Base-by-base conservation (phyloP, 495 filamentous ascomycete species). In the Immersiella caudata region DNA sequence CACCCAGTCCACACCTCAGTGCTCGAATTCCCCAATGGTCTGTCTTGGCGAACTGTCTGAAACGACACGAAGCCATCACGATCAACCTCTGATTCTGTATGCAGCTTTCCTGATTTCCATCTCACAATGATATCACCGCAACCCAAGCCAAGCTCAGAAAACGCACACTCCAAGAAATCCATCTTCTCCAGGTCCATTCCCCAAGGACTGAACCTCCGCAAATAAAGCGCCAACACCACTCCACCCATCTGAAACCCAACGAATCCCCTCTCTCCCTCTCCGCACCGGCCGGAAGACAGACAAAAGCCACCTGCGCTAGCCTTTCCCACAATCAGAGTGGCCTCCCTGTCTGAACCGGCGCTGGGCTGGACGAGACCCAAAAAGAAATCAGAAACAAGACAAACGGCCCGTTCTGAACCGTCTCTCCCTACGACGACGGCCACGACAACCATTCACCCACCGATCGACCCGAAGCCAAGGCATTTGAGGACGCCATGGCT, bases 361-460 rank as follows among this genome's bases (percentile, higher is more conserved):
- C 40, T 6, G 14, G 40, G 2, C 40, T 6, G 3, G 40, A 46
- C 40, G 5, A 14, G 40, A 18, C 40, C 40, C 40, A 12, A 46
- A 18, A 46, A 4, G 40, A 46, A 46, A 46, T 46, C 40, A 46
- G 40, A 46, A 18, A 46, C 40, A 18, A 46, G 40, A 46, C 40
- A 46, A 46, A 46, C 40, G 40, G 40, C 40, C 40, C 40, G 40
- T 46, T 46, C 40, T 46, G 40, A 46, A 46, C 40, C 40, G 40
- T 46, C 40, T 46, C 40, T 46, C 40, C 40, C 40, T 46, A 46
- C 40, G 40, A 46, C 11, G 14, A 12, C 40, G 40, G 11, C 40
- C 40, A 46, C 40, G 40, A 46, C 6, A 12, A 6, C n/a, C n/a
- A n/a, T n/a, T n/a, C n/a, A n/a, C n/a, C n/a, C n/a, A n/a, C 16